These are phyloP conservation scores for Daldinia grandis DNA, from an alignment of 495 filamentous ascomycete species.

Conservation along the genomic window DNA sequence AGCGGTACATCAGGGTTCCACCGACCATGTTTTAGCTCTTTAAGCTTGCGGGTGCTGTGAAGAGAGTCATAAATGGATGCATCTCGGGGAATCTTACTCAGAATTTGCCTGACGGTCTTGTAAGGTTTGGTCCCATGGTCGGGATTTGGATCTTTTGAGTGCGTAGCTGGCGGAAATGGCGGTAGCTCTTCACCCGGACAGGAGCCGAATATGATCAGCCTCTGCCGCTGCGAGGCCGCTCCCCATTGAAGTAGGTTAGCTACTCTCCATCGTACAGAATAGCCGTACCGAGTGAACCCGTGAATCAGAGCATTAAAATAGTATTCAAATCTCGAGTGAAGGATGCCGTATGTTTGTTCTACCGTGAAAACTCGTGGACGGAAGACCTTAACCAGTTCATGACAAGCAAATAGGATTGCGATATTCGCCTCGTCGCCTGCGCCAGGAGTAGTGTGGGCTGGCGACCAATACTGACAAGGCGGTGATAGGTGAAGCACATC, in stretches of 20 bases:
- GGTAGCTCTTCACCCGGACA: slow-evolving; percentile 81
- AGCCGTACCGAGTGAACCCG: slow-evolving; percentile 71
- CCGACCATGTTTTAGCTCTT: slow-evolving; percentile 42
- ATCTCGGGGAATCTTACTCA: slow-evolving; percentile 49
- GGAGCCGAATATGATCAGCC: slow-evolving; percentile 81
- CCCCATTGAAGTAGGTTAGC: slow-evolving; percentile 61
- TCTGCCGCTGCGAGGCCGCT: slow-evolving; percentile 51
- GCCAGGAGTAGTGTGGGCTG: slow-evolving; percentile 72
- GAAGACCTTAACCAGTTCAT: slow-evolving; percentile 63
- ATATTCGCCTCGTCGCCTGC: slow-evolving; percentile 78
- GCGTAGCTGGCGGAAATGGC: slow-evolving; percentile 71
- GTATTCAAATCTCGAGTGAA: slow-evolving; percentile 56
- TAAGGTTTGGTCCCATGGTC: slow-evolving; percentile 56
- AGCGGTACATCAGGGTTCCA: slow-evolving; percentile 54
- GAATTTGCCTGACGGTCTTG: slow-evolving; percentile 42
- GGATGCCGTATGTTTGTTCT: slow-evolving; percentile 81
- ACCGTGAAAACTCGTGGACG: slow-evolving; percentile 80
- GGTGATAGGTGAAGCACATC: slow-evolving; percentile 85
- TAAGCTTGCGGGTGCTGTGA: slow-evolving; percentile 41
- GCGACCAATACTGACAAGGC: slow-evolving; percentile 84
- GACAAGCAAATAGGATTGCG: slow-evolving; percentile 72
- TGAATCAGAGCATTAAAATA: slow-evolving; percentile 69
- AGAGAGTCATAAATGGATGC: slow-evolving; percentile 57
- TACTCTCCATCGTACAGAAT: slow-evolving; percentile 67
- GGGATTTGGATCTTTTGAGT: slow-evolving; percentile 54